These are phyloP conservation scores for Gossypium rotundifolium DNA, from an alignment of 345 rosid species.

Conservation along the genomic window DNA sequence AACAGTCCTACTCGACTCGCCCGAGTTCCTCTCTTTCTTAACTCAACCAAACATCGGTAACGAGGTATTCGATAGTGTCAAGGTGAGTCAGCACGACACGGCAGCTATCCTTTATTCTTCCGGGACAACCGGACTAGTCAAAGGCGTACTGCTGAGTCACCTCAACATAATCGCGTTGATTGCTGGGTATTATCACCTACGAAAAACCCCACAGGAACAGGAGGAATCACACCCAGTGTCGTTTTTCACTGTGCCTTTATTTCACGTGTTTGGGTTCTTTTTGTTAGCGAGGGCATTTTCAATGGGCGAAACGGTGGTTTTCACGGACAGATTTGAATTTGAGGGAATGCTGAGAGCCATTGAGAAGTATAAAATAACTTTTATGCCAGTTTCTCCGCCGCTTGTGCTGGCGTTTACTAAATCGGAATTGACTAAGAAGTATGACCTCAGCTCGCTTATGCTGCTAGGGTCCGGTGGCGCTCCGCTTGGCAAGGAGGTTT, in stretches of 20 bases:
- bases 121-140: conserved; percentile 71
- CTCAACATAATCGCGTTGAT: conserved; percentile 59
- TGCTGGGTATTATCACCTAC: conserved; percentile 32
- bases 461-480: conserved; percentile 69
- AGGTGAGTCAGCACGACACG: conserved; percentile 48
- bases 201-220: background rate
- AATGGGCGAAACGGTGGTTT: conserved; percentile 36
- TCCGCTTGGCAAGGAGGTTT: conserved; percentile 66
- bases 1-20: background rate
- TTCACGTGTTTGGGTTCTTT: conserved; percentile 46
- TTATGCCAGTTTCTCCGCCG: conserved; percentile 82
- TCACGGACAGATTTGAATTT: conserved; percentile 49
- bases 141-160: conserved; percentile 67
- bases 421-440: conserved; percentile 56
- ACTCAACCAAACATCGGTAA: background rate
- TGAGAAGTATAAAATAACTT: conserved; percentile 51
- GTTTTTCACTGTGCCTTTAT: conserved; percentile 46
- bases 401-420: conserved; percentile 58
- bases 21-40: background rate
- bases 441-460: conserved; percentile 60
- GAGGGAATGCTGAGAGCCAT: conserved; percentile 42
- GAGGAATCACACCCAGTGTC: conserved; percentile 35
- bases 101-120: conserved; percentile 77
- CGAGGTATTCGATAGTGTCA: background rate
- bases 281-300: conserved; percentile 39